Conservation (phyloP, 2,329 filamentous ascomycete species). For the Venturia effusa region DNA sequence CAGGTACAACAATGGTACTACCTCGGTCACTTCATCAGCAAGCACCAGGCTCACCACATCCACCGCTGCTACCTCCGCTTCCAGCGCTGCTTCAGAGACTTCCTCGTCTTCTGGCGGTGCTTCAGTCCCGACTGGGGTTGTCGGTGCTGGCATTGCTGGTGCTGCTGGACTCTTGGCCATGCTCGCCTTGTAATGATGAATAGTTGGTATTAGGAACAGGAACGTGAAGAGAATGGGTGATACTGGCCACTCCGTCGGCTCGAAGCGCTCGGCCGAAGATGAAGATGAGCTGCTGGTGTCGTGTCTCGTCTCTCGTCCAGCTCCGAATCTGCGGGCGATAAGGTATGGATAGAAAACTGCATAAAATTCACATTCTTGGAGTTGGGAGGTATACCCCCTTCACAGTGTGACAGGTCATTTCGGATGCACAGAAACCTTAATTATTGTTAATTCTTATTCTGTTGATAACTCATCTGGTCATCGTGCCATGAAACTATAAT, state of each 20-base stretch:
- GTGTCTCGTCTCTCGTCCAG: no score
- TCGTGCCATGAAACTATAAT: no score
- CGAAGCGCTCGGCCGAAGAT: background rate
- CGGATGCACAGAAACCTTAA: background rate
- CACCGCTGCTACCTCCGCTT: constrained; percentile 10
- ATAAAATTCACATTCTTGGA: background rate
- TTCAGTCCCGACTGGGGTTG: constrained; percentile 26
- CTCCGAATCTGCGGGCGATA: no score
- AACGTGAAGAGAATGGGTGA: background rate
- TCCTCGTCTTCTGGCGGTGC: constrained; percentile 16
- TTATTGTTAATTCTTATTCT: background rate
- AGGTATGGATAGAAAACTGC: no score
- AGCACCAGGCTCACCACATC: constrained; percentile 15
- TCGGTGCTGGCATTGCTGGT: constrained; percentile 30
- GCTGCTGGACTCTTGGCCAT: constrained; percentile 31
- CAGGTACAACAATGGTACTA: background rate
- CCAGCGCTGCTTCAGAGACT: constrained; percentile 8
- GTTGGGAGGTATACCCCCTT: background rate
- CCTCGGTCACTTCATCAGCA: constrained; percentile 11
- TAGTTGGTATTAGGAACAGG: background rate
- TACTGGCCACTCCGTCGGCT: background rate
- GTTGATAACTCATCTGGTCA: no score
- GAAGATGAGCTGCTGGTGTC: background rate
- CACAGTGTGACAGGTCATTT: background rate
- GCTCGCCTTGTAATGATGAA: constrained; percentile 28